Evolutionary conservation across 2,329 filamentous ascomycete species (phyloP).

Genomic region (Keithomyces neogunnii): DNA sequence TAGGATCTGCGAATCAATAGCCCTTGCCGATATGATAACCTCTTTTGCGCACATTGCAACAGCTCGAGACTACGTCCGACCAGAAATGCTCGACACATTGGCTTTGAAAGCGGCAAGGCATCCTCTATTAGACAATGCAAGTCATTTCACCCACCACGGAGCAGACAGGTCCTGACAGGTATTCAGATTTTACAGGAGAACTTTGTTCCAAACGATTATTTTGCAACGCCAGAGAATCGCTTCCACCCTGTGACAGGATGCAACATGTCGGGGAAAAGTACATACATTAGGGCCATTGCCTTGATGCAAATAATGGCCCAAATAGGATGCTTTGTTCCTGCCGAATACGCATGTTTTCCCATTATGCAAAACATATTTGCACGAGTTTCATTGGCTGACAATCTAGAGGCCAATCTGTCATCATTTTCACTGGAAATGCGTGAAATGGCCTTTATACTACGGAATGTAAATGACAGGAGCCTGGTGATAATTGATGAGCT

Average conservation of each 20-base stretch:
- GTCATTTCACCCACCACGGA: background rate
- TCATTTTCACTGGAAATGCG: slow-evolving; percentile 94
- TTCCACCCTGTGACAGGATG: slow-evolving; percentile 94
- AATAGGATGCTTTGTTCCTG: slow-evolving; percentile 84
- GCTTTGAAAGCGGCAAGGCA: slow-evolving; percentile 70
- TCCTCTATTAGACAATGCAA: slow-evolving; percentile 64
- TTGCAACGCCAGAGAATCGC: slow-evolving; percentile 67
- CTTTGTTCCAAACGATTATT: slow-evolving; percentile 86
- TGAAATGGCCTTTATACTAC: slow-evolving; percentile 86
- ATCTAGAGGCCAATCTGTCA: slow-evolving; percentile 81
- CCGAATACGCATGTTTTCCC: slow-evolving; percentile 71
- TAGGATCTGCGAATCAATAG: slow-evolving; percentile 76
- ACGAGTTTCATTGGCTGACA: slow-evolving; percentile 78
- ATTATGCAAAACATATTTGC: slow-evolving; percentile 81
- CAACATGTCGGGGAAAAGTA: slow-evolving; percentile 98
- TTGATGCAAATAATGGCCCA: slow-evolving; percentile 90
- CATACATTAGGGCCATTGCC: slow-evolving; percentile 80
- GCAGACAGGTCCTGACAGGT: background rate
- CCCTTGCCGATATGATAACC: slow-evolving; percentile 76
- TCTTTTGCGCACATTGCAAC: slow-evolving; percentile 70
- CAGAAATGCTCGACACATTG: slow-evolving; percentile 58
- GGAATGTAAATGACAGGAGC: slow-evolving; percentile 68
- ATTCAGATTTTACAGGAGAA: slow-evolving; percentile 50
- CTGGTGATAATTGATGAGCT: slow-evolving; percentile 87
- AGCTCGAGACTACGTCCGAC: slow-evolving; percentile 49